Evolutionary conservation across 345 rosid genomes (phyloP).

Genomic region (Eucalyptus lansdowneana): DNA sequence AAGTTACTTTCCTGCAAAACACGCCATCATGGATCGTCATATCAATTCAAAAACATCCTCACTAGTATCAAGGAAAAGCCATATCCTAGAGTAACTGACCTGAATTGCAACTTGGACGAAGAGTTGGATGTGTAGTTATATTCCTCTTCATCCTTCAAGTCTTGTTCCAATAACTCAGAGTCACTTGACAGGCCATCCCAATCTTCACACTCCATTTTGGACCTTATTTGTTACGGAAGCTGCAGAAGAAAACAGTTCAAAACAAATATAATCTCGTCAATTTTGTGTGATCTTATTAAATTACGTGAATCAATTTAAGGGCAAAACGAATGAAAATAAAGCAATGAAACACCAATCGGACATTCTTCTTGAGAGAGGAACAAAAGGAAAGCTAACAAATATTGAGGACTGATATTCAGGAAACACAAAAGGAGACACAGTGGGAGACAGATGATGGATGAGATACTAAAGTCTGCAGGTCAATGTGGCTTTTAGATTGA

Average conservation of each 20-base stretch:
- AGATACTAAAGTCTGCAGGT: not conserved
- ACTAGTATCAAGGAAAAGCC: not conserved
- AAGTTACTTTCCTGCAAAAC: slow-evolving; percentile 30
- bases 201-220: not conserved
- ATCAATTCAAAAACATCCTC: not conserved
- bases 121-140: not conserved
- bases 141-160: slow-evolving; percentile 9
- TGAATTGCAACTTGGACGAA: slow-evolving; percentile 16
- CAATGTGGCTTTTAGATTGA: not conserved
- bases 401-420: not conserved
- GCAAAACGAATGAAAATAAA: not conserved
- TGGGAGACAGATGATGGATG: not conserved
- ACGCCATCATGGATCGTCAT: not conserved
- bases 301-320: no score
- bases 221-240: not conserved
- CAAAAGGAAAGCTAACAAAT: not conserved
- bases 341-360: not conserved
- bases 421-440: not conserved
- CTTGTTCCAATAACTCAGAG: not conserved
- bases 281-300: not conserved
- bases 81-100: not conserved
- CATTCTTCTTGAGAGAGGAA: not conserved
- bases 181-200: slow-evolving; percentile 14
- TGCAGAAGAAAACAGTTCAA: not conserved
- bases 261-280: not conserved